These are phyloP conservation scores for Ceriops zippeliana DNA, from an alignment of 345 rosid genomes.

Conservation along the genomic window DNA sequence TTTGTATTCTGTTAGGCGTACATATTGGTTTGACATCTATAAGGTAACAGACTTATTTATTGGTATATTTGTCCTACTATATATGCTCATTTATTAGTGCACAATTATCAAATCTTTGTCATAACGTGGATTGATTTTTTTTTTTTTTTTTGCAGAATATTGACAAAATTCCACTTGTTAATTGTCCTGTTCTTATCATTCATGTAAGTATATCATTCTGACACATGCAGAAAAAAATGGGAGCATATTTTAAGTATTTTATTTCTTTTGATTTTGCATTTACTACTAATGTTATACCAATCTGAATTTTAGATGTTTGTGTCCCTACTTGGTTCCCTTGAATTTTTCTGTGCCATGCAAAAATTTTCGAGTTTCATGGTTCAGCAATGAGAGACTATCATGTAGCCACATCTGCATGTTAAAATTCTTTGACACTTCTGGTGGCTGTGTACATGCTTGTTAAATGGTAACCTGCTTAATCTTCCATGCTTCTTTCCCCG, in stretches of 20 bases:
- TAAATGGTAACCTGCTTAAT: neutral
- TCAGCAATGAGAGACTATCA: neutral
- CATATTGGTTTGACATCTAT: slow-evolving; percentile 95
- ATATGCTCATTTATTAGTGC: neutral
- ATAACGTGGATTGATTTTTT: neutral
- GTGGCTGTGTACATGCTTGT: neutral
- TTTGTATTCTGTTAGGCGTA: slow-evolving; percentile 87
- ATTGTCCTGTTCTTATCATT: slow-evolving; percentile 86
- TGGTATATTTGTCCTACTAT: neutral
- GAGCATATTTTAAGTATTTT: neutral
- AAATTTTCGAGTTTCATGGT: neutral
- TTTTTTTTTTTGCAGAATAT: slow-evolving; percentile 51
- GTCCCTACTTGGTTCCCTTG: neutral
- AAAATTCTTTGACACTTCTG: neutral
- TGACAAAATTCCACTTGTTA: slow-evolving; percentile 79
- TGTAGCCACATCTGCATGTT: neutral
- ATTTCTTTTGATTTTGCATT: neutral
- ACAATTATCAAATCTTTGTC: neutral
- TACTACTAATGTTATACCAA: neutral
- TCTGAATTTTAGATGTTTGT: neutral
- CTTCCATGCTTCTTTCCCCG: neutral
- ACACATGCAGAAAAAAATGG: neutral
- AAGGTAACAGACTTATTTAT: slow-evolving; percentile 45
- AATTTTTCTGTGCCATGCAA: neutral
- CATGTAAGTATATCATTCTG: slow-evolving; percentile 58